Base-by-base conservation (phyloP, 2,329 filamentous ascomycete species). In the Cercospora sojina region DNA sequence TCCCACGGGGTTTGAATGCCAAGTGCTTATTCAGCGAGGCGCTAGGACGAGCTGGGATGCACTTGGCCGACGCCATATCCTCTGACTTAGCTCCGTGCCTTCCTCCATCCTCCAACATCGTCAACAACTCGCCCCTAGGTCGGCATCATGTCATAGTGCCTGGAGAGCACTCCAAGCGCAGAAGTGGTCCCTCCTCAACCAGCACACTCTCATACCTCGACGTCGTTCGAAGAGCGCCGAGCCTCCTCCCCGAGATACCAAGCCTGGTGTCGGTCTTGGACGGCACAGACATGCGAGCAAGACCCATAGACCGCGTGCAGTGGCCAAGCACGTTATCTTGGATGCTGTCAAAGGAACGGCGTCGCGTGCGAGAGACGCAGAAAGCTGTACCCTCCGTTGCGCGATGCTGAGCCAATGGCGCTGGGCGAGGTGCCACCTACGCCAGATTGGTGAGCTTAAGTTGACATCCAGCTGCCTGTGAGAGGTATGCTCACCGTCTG, bases 291-390 rank as follows among this genome's bases (percentile, higher is more conserved):
- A 57, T 57, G 53, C 53, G 53, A 13, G 27, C 53, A 35, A 31
- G 53, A 56, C 27, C 53, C 27, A 35, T 35, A 31, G 8, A 18
- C 27, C 29, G 13, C 23, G 13, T 53, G 23, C 53, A 31, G 18
- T 9, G 6, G 53, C 53, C 53, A 57, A 57, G 53, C 53, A 20
- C 9, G 16, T 57, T 57, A 57, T 57, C 53, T 57, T 57, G 53
- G 53, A 57, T n/a, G 53, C 31, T 35, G 53, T 57, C 29, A 56
- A 53, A 57, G 27, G 53, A 31, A n/a, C 2, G 12, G n/a, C 29
- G 4, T 57, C 53, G 53, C 53, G 53, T 57, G 53, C 53, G 31
- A 20, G 29, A 23, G 2, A 31, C 23, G 53, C 18, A 57, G 9
- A 32, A 57, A 57, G 53, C 29, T 57, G 35, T 10, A 16, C 27